Percentiles rank a stretch among this genome's conserved stretches.
Evolutionary conservation across 768 basidiomycete genomes (phyloP).

Genomic region (Rubroboletus satanas): DNA sequence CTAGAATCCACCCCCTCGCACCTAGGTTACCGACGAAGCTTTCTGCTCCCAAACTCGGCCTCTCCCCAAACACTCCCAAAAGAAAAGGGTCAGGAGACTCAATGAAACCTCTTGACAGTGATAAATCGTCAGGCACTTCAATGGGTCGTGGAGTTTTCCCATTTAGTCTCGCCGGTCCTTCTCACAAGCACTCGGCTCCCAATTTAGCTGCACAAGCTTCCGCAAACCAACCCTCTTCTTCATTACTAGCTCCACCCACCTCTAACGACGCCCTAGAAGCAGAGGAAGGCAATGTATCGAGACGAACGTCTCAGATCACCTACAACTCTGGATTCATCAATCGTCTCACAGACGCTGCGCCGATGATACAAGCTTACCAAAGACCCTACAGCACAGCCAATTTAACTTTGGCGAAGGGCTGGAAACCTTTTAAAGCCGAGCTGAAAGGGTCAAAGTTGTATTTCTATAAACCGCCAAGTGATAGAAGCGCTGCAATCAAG

Average conservation of each 20-base stretch:
- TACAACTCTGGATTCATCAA: slow-evolving; percentile 76
- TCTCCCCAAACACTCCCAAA: slow-evolving; percentile 50
- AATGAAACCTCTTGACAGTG: slow-evolving; percentile 32
- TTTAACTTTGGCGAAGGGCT: slow-evolving; percentile 55
- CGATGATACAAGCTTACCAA: slow-evolving; percentile 33
- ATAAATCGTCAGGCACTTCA: slow-evolving; percentile 10
- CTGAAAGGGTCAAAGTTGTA: slow-evolving; percentile 81
- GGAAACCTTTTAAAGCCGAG: slow-evolving; percentile 85
- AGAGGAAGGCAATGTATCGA: slow-evolving; percentile 38
- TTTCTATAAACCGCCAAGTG: slow-evolving; percentile 81
- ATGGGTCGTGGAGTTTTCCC: slow-evolving; percentile 28
- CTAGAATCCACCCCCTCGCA: slow-evolving; percentile 66
- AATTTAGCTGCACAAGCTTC: slow-evolving; percentile 9
- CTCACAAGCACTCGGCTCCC: slow-evolving; percentile 27
- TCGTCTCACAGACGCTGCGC: slow-evolving; percentile 52
- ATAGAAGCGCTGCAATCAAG: slow-evolving; percentile 59
- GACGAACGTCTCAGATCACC: slow-evolving; percentile 74
- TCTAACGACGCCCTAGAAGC: slow-evolving; percentile 40
- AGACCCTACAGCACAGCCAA: slow-evolving; percentile 30
- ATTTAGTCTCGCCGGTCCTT: slow-evolving; percentile 27
- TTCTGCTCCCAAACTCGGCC: slow-evolving; percentile 46
- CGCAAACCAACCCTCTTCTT: slow-evolving; percentile 38
- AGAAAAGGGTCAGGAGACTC: slow-evolving; percentile 47
- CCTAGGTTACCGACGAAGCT: slow-evolving; percentile 70
- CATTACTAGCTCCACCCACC: slow-evolving; percentile 48